A percentile compares a stretch with the other conserved stretches of the same genome.
phyloP scores from a whole-genome alignment of 208 protist species.

The Trypanosoma theileri region DNA sequence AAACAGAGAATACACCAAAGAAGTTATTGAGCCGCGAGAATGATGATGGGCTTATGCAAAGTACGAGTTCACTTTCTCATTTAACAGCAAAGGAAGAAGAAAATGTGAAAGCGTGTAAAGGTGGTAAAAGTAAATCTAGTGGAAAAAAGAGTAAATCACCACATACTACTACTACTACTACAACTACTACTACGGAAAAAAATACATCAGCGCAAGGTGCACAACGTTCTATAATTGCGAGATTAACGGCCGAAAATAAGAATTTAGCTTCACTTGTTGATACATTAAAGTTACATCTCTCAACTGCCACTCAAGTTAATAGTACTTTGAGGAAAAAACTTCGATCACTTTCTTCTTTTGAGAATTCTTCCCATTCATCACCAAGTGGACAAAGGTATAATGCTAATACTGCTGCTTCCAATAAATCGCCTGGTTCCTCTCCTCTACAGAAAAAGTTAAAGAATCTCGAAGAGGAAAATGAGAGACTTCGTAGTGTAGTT shows the following conservation, averaged over 20 bases:
- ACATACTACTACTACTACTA: no score
- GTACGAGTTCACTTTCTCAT: constrained; percentile 18
- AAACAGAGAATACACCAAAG: background rate
- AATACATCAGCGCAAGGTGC: background rate
- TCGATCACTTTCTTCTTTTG: background rate
- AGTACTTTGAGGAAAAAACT: constrained; percentile 9
- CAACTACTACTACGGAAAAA: no score
- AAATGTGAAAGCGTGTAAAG: no score
- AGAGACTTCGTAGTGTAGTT: background rate
- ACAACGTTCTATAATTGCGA: constrained; percentile 1
- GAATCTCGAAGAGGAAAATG: background rate
- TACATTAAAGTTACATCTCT: constrained; percentile 12
- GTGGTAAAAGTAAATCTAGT: background rate
- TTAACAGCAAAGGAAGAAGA: background rate
- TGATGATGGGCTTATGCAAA: constrained; percentile 25
- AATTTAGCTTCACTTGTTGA: constrained; percentile 22
- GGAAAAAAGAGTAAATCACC: background rate
- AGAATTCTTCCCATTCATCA: background rate
- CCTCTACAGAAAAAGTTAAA: background rate
- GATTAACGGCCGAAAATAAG: constrained; percentile 19
- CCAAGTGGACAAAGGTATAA: background rate
- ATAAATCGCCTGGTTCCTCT: background rate
- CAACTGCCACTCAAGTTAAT: constrained; percentile 1
- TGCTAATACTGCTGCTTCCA: no score
- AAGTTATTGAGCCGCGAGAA: constrained; percentile 5